phyloP scores from a whole-genome alignment of 176 grass and related monocot species.

The Aegilops speltoides region DNA sequence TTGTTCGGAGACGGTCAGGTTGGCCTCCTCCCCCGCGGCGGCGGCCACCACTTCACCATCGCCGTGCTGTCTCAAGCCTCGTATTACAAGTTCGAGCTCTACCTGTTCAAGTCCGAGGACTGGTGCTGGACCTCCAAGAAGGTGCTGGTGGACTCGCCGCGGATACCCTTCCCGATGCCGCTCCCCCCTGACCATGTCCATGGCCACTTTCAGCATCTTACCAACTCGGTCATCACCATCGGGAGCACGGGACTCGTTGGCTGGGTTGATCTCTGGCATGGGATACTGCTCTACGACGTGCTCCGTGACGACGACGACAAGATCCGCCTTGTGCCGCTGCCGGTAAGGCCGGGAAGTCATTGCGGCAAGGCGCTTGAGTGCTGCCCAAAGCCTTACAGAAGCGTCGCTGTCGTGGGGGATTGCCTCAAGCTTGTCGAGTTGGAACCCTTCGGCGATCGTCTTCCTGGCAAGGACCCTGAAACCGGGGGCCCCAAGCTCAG shows the following conservation, averaged over 20 bases:
- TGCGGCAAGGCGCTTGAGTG: background rate
- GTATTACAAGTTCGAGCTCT: no score
- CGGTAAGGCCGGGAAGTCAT: background rate
- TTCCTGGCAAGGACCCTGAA: background rate
- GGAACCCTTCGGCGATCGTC: background rate
- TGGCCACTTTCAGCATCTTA: rapidly evolving
- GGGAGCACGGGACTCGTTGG: background rate
- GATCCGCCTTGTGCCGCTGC: background rate
- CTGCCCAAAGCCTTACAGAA: background rate
- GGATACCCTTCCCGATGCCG: background rate
- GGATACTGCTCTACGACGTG: conserved; percentile 5
- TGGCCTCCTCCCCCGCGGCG: background rate
- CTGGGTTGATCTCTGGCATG: background rate
- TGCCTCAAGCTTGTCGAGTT: background rate
- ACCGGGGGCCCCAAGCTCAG: background rate
- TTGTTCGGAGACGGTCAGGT: background rate
- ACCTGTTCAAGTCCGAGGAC: background rate
- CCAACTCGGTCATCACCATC: background rate
- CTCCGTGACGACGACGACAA: background rate
- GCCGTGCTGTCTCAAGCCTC: no score
- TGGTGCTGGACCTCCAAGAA: background rate
- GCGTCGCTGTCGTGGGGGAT: background rate
- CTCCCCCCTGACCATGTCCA: background rate
- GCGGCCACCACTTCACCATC: background rate
- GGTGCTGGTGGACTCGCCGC: background rate